A percentile compares a stretch with the other conserved stretches of the same genome.
phyloP scores from a whole-genome alignment of 805 yeast species.

The Ascoidea rubescens region DNA sequence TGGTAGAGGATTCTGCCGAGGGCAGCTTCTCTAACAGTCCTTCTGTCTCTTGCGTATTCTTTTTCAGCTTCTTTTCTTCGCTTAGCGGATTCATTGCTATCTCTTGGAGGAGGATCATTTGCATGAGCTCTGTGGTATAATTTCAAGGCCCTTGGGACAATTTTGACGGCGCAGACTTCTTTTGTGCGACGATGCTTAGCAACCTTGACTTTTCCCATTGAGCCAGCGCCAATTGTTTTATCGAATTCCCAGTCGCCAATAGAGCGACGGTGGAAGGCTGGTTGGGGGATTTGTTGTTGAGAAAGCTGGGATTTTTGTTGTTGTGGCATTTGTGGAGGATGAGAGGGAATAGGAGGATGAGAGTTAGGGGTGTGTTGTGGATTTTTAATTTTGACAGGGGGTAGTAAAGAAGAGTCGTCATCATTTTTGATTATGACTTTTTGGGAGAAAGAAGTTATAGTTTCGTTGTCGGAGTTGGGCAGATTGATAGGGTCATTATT shows the following conservation, averaged over 20 bases:
- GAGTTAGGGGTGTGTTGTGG: slow-evolving; percentile 1
- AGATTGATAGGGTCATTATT: no score
- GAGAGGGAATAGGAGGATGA: slow-evolving; percentile 15
- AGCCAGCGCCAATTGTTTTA: slow-evolving; percentile 94
- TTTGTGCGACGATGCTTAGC: slow-evolving; percentile 75
- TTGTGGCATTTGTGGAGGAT: slow-evolving; percentile 1
- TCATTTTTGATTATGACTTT: slow-evolving; percentile 4
- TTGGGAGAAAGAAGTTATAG: slow-evolving; percentile 5
- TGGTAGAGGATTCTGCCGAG: slow-evolving; percentile 81
- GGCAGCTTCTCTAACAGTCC: slow-evolving; percentile 93
- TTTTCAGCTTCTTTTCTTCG: slow-evolving; percentile 61
- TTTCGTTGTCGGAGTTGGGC: no score
- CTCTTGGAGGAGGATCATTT: slow-evolving; percentile 51
- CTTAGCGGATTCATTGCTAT: slow-evolving; percentile 40
- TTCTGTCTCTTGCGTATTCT: slow-evolving; percentile 78
- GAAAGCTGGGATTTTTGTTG: slow-evolving; percentile 7
- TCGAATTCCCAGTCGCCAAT: slow-evolving; percentile 96
- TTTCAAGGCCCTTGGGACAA: slow-evolving; percentile 80
- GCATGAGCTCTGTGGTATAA: slow-evolving; percentile 60
- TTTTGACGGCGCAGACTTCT: slow-evolving; percentile 83
- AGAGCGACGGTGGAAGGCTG: slow-evolving; percentile 58
- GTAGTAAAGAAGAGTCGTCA: neutral
- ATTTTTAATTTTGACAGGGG: slow-evolving; percentile 1
- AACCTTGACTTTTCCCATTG: slow-evolving; percentile 96
- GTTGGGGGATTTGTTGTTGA: slow-evolving; percentile 1